phyloP scores from a whole-genome alignment of 257 asterid species.

The Rehmannia glutinosa region DNA sequence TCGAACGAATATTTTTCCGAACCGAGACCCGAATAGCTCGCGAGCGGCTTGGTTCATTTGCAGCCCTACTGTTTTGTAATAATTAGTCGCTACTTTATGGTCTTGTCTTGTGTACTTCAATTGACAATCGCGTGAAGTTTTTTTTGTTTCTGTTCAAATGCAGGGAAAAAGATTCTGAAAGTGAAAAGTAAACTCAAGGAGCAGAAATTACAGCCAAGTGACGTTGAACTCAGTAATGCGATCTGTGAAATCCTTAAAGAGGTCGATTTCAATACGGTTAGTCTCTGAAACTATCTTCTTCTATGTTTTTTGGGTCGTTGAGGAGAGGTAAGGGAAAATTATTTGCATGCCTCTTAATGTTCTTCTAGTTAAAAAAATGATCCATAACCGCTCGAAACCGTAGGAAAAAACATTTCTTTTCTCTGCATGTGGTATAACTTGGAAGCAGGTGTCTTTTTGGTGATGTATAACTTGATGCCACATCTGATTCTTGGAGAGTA shows the following conservation, averaged over 20 bases:
- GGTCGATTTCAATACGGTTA: constrained; percentile 66
- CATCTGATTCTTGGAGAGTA: not conserved
- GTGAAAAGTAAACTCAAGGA: constrained; percentile 40
- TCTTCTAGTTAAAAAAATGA: too few relatives aligned
- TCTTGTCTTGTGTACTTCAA: not conserved
- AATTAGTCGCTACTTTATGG: not conserved
- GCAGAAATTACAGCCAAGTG: constrained; percentile 41
- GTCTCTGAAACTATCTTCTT: constrained; percentile 12
- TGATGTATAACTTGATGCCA: too few relatives aligned
- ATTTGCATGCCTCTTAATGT: too few relatives aligned
- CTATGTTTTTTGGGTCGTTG: not conserved
- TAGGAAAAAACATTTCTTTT: too few relatives aligned
- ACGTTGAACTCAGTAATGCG: constrained; percentile 39
- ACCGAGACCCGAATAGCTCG: too few relatives aligned
- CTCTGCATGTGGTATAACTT: too few relatives aligned
- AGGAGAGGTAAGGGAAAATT: not conserved
- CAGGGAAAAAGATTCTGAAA: constrained; percentile 48
- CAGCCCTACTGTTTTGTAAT: too few relatives aligned
- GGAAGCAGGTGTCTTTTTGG: not conserved
- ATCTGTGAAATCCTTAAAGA: constrained; percentile 51
- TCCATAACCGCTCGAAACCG: too few relatives aligned
- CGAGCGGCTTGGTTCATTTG: too few relatives aligned
- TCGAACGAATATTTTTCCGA: too few relatives aligned
- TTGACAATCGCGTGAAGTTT: not conserved
- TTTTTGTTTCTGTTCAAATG: constrained; percentile 8